These are phyloP conservation scores for Zygosaccharomyces kombuchaensis DNA, from an alignment of 805 yeast genomes.

Conservation along the genomic window DNA sequence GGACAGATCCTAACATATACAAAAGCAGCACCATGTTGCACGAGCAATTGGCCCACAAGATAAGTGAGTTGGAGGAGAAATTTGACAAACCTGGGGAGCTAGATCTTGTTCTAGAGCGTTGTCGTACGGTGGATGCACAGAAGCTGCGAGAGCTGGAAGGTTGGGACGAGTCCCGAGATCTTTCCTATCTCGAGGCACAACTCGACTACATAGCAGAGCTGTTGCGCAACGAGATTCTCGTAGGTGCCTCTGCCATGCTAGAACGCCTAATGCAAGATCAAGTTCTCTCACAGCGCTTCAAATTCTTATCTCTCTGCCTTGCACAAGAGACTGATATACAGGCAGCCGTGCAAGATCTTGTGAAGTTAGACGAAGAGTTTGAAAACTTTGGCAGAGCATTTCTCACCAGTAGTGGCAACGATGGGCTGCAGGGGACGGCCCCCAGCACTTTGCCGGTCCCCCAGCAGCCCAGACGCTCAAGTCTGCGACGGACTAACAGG, in stretches of 20 bases:
- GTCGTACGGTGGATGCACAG: constrained; percentile 40
- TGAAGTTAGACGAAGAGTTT: constrained; percentile 36
- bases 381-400: constrained; percentile 32
- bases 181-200: constrained; percentile 39
- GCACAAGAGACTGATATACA: constrained; percentile 21
- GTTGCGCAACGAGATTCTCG: constrained; percentile 50
- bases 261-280: constrained; percentile 42
- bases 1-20: constrained; percentile 20
- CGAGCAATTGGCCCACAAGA: constrained; percentile 40
- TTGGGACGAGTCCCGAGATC: constrained; percentile 47
- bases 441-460: too few relatives aligned
- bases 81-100: constrained; percentile 52
- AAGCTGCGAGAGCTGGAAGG: constrained; percentile 49
- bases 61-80: constrained; percentile 48
- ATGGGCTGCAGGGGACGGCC: neutral
- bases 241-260: constrained; percentile 51
- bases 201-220: constrained; percentile 43
- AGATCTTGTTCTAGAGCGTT: constrained; percentile 43
- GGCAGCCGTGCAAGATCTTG: constrained; percentile 29
- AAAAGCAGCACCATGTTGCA: constrained; percentile 25
- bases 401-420: constrained; percentile 12
- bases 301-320: constrained; percentile 24
- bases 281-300: constrained; percentile 22
- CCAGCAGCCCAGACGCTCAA: neutral
- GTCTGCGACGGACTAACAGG: neutral